These are phyloP conservation scores for Pseudonitzschia pungens DNA, from an alignment of 108 stramenopile species.

Conservation along the genomic window DNA sequence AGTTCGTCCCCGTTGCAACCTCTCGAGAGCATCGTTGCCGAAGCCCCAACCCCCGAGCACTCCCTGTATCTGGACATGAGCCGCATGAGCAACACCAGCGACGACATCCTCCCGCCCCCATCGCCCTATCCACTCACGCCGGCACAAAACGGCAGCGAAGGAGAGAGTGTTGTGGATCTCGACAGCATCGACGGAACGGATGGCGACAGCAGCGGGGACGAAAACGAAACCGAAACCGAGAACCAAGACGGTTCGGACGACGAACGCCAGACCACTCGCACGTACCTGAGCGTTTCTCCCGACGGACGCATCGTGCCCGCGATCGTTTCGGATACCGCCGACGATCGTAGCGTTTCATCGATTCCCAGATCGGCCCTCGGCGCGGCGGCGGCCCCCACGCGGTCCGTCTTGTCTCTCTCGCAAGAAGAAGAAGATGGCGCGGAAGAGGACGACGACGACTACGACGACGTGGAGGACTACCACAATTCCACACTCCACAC, in stretches of 20 bases:
- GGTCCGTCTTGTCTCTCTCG: no score
- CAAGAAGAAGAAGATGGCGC: not conserved
- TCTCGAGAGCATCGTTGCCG: no score
- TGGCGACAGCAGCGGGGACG: not conserved
- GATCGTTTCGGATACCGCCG: not conserved
- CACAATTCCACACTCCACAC: not conserved
- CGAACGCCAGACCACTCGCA: not conserved
- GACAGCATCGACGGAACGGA: not conserved
- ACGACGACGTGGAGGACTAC: not conserved
- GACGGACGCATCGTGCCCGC: not conserved
- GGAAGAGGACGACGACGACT: not conserved
- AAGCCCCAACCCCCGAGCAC: no score
- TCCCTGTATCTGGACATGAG: no score
- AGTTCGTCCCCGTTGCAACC: no score
- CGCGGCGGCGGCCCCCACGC: not conserved
- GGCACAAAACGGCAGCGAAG: not conserved
- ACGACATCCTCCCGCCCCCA: not conserved
- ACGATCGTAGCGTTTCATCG: not conserved
- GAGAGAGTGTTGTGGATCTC: not conserved
- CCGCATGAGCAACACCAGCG: not conserved
- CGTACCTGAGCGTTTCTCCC: not conserved
- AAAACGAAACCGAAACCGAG: not conserved
- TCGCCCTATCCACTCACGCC: not conserved
- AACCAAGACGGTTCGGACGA: not conserved
- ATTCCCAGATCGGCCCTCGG: not conserved